phyloP scores from a whole-genome alignment of 169 alveolate species.

The Eimeria falciformis region DNA sequence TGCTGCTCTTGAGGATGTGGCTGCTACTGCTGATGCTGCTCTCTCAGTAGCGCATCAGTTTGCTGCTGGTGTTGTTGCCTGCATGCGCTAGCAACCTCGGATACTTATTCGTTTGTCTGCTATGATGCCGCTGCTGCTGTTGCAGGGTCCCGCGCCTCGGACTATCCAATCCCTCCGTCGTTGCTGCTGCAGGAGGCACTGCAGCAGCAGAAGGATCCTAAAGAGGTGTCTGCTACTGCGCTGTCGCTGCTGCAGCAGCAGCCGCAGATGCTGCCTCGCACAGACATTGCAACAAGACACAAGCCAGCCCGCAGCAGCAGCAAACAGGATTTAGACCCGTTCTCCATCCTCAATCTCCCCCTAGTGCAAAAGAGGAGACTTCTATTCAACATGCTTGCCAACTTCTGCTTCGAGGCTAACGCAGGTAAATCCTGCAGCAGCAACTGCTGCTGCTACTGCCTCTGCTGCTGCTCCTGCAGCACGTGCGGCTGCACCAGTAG shows the following conservation, averaged over 20 bases:
- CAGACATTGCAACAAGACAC: neutral
- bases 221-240: constrained; percentile 25
- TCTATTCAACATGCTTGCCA: constrained; percentile 63
- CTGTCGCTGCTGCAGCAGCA: constrained; percentile 1
- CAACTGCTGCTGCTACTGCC: neutral
- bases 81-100: neutral
- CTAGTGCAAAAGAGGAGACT: constrained; percentile 27
- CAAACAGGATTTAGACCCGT: neutral
- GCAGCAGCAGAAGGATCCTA: neutral
- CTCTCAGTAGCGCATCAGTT: neutral
- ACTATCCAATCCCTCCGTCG: constrained; percentile 7
- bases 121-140: neutral
- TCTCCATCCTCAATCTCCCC: constrained; percentile 35
- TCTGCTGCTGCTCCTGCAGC: constrained; percentile 4
- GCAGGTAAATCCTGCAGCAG: constrained; percentile 20
- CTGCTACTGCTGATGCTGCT: neutral
- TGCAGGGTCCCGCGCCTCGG: neutral
- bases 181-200: neutral
- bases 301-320: neutral
- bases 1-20: neutral
- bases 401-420: constrained; percentile 49
- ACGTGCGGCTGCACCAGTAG: neutral
- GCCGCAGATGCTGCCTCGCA: constrained; percentile 19
- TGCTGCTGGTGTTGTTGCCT: neutral
- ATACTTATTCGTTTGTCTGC: neutral